phyloP scores from a whole-genome alignment of 805 yeast species.

The Komagataella ulmi region DNA sequence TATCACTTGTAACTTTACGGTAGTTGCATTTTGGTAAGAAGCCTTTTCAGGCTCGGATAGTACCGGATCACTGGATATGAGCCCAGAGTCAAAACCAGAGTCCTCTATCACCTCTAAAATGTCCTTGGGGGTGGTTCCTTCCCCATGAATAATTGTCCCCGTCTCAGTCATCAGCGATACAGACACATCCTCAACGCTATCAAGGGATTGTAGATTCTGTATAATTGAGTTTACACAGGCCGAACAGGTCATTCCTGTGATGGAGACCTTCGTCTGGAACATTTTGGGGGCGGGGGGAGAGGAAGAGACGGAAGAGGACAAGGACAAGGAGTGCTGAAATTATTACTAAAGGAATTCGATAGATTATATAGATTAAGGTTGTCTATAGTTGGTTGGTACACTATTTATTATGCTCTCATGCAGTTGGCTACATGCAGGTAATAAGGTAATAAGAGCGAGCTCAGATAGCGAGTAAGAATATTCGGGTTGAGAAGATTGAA shows the following conservation, averaged over 20 bases:
- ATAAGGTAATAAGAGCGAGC: neutral
- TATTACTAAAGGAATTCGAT: neutral
- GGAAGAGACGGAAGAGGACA: neutral
- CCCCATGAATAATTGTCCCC: conserved; percentile 21
- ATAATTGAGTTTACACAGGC: conserved; percentile 67
- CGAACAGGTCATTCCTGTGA: conserved; percentile 87
- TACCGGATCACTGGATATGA: conserved; percentile 1
- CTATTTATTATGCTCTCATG: neutral
- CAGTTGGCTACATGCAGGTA: neutral
- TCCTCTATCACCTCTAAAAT: conserved; percentile 49
- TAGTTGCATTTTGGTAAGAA: conserved; percentile 1
- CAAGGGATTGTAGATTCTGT: conserved; percentile 29
- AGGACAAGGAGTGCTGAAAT: neutral
- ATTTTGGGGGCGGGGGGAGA: neutral
- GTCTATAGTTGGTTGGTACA: neutral
- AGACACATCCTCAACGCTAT: conserved; percentile 38
- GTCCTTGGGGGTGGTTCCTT: conserved; percentile 6
- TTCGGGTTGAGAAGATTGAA: no score
- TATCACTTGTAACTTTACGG: conserved; percentile 21
- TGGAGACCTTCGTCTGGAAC: conserved; percentile 9
- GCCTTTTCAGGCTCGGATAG: conserved; percentile 1
- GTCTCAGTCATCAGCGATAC: conserved; percentile 67
- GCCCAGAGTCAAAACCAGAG: conserved; percentile 46
- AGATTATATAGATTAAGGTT: neutral
- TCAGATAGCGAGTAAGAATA: neutral